Percentiles rank a stretch among this genome's conserved stretches.
phyloP scores from a whole-genome alignment of 129 eudicot genomes.

The Chrysanthemum lavandulifolium region DNA sequence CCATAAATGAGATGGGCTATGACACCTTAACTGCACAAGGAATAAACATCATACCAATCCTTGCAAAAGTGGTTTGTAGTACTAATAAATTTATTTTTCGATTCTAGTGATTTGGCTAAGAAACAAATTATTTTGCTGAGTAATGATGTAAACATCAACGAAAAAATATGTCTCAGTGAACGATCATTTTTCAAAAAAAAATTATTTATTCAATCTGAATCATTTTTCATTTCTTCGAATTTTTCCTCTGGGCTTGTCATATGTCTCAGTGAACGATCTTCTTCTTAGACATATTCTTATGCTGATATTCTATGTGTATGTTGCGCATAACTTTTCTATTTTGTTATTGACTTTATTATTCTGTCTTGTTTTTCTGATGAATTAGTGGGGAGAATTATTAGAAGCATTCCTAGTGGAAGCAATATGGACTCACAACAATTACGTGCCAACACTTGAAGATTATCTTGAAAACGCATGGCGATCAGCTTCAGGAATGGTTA shows the following conservation, averaged over 20 bases:
- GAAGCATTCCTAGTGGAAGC: constrained; percentile 43
- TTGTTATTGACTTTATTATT: too few relatives aligned
- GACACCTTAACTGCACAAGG: constrained; percentile 31
- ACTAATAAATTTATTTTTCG: neutral
- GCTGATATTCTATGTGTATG: neutral
- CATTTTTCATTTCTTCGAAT: too few relatives aligned
- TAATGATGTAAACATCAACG: too few relatives aligned
- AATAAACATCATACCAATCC: constrained; percentile 7
- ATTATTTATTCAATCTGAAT: too few relatives aligned
- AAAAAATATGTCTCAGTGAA: too few relatives aligned
- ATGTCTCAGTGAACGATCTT: too few relatives aligned
- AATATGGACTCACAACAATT: constrained; percentile 29
- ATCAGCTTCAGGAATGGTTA: constrained; percentile 26
- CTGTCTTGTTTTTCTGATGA: too few relatives aligned
- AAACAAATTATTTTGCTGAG: neutral
- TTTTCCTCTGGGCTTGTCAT: too few relatives aligned
- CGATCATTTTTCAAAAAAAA: too few relatives aligned
- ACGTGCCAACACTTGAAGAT: constrained; percentile 26
- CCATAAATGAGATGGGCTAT: constrained; percentile 39
- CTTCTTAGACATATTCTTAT: too few relatives aligned
- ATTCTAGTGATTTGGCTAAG: neutral
- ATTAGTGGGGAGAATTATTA: constrained; percentile 29
- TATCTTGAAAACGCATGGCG: constrained; percentile 37
- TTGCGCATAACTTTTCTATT: neutral
- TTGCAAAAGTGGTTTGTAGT: constrained; percentile 26